phyloP scores from a whole-genome alignment of 352 stramenopile genomes.

The Pythium guiyangense region DNA sequence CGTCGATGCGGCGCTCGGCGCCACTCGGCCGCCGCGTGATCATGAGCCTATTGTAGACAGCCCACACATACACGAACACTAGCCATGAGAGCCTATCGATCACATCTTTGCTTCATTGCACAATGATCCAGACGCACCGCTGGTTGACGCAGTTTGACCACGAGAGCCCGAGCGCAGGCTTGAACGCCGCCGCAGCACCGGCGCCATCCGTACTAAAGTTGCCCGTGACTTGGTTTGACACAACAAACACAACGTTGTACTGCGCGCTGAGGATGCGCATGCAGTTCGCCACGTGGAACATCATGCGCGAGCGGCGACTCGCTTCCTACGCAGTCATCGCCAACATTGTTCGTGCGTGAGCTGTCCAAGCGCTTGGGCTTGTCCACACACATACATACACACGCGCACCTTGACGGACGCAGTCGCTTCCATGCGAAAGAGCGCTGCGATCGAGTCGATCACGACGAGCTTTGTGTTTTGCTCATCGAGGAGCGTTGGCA shows the following conservation, averaged over 20 bases:
- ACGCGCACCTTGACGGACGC: slow-evolving; percentile 51
- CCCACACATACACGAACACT: too few species aligned
- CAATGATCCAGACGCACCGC: too few species aligned
- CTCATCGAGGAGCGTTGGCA: slow-evolving; percentile 60
- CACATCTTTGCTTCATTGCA: too few species aligned
- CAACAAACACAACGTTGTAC: slow-evolving; percentile 68
- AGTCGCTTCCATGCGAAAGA: slow-evolving; percentile 71
- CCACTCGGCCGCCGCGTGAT: slow-evolving; percentile 31
- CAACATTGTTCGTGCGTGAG: too few species aligned
- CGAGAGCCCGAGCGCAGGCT: slow-evolving; percentile 66
- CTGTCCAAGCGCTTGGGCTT: background rate
- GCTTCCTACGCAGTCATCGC: slow-evolving; percentile 33
- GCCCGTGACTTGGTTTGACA: slow-evolving; percentile 80
- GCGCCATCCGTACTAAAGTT: slow-evolving; percentile 37
- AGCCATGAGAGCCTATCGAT: background rate
- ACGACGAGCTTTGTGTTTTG: slow-evolving; percentile 79
- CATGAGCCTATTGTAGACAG: slow-evolving; percentile 41
- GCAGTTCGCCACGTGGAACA: slow-evolving; percentile 83
- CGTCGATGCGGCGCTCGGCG: slow-evolving; percentile 28
- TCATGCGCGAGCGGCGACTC: slow-evolving; percentile 59
- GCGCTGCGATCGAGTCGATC: slow-evolving; percentile 72
- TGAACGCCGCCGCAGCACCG: slow-evolving; percentile 18
- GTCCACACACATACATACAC: too few species aligned
- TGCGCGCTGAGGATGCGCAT: slow-evolving; percentile 81
- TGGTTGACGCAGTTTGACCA: slow-evolving; percentile 87